Conservation (phyloP, 2,329 filamentous ascomycete genomes). For the Coniochaeta sp. region DNA sequence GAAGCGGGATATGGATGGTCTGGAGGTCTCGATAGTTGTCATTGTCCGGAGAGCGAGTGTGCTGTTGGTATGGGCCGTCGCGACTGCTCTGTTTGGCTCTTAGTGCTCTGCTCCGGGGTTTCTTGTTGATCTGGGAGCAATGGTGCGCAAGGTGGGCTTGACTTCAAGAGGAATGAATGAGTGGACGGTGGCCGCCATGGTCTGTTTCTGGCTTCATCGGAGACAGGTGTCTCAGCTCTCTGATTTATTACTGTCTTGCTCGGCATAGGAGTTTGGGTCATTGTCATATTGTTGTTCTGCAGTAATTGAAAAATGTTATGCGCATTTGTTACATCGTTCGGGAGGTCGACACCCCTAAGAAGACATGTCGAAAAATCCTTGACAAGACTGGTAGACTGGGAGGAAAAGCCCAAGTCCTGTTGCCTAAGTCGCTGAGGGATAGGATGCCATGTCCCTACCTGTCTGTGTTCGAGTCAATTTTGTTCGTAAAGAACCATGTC, state of each 20-base stretch:
- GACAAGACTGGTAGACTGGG: too few relatives aligned
- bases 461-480: too few relatives aligned
- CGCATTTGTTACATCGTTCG: not conserved
- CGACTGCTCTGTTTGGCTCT: not conserved
- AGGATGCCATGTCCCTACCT: too few relatives aligned
- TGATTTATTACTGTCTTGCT: not conserved
- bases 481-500: too few relatives aligned
- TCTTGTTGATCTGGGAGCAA: not conserved
- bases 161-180: not conserved
- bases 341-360: not conserved
- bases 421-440: too few relatives aligned
- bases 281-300: not conserved
- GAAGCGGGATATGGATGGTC: not conserved
- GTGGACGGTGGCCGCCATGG: not conserved
- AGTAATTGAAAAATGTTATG: not conserved
- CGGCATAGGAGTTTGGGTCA: not conserved
- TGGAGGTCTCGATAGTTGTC: not conserved
- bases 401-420: too few relatives aligned
- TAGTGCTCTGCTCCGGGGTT: too few relatives aligned
- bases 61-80: not conserved
- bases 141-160: not conserved
- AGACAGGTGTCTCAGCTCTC: not conserved
- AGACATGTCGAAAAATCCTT: too few relatives aligned
- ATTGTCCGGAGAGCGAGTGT: not conserved
- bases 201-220: not conserved